A percentile compares a stretch with the other conserved stretches of the same genome.
Evolutionary conservation across 441 rosid genomes (phyloP).

Genomic region (Geranium incanum): DNA sequence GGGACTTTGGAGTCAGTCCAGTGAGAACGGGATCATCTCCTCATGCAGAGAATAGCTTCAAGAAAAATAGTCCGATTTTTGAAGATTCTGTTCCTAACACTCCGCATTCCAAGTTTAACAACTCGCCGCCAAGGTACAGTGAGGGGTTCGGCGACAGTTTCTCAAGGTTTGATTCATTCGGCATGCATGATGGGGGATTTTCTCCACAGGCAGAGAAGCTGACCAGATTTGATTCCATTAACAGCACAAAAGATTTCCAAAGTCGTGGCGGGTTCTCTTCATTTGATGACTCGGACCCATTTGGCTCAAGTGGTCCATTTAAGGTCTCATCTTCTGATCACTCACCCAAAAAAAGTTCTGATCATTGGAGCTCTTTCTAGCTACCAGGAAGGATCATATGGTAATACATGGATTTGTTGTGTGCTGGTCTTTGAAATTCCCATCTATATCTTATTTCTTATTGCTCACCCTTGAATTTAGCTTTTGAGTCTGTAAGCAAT

Average conservation of each 20-base stretch:
- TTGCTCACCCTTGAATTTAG: too few species aligned
- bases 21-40: conserved; percentile 65
- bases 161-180: conserved; percentile 88
- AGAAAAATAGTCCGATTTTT: conserved; percentile 57
- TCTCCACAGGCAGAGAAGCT: conserved; percentile 54
- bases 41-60: conserved; percentile 37
- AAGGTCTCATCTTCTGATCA: conserved; percentile 58
- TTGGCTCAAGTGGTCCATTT: conserved; percentile 85
- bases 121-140: conserved; percentile 74
- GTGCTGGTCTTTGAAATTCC: too few species aligned
- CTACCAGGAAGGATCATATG: not conserved
- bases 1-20: conserved; percentile 52
- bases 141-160: conserved; percentile 70
- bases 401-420: too few species aligned
- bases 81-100: conserved; percentile 91
- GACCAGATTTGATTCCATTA: conserved; percentile 70
- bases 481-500: too few species aligned
- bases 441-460: too few species aligned
- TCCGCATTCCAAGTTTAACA: conserved; percentile 69
- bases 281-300: conserved; percentile 78
- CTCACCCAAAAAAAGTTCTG: conserved; percentile 52
- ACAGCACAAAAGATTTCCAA: conserved; percentile 67
- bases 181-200: conserved; percentile 47
- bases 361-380: conserved; percentile 63
- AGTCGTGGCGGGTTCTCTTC: conserved; percentile 49